Base-by-base conservation (phyloP, 2,329 filamentous ascomycete genomes). In the Rosellinia necatrix region DNA sequence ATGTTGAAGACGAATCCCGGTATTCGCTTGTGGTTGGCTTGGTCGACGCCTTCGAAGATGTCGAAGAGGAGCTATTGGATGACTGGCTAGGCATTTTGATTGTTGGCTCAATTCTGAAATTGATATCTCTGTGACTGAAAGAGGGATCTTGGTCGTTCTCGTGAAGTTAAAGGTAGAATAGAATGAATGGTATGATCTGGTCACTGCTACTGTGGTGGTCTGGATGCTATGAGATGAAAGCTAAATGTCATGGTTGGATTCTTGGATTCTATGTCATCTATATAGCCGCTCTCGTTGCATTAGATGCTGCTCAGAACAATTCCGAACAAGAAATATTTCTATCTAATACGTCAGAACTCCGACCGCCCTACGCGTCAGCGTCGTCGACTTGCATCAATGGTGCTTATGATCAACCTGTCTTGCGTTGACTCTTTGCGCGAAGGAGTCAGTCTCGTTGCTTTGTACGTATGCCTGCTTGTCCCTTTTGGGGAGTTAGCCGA, bases 1-100 rank as follows among this genome's bases (percentile, higher is more conserved):
- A 63, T n/a, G 56, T 58, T 7, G 61, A 63, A 8, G 61, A 52
- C 2, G 61, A 63, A 35, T 61, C 61, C 10, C 56, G 40, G 9
- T 15, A 21, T 27, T 40, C 46, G 37, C 50, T 32, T 9, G 53
- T 32, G 6, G 25, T 10, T 34, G 41, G 30, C 41, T 46, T 49
- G 21, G 42, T 47, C 3, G 55, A 22, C 10, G 48, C 52, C 30
- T 50, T 49, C 1, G 53, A 48, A 29, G 53, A 54, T 12, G 46
- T 41, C 6, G 49, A 53, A 6, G 48, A 25, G 29, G 47, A 51
- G 7, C 29, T 19, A 10, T 53, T 59, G 7, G 47, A 48, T 44
- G 50, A 35, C 6, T 53, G 48, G n/a, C 24, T 34, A 4, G 57
- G 50, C 60, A 58, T 62, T 19, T 50, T 53, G 50, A 50, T 38